Conservation (phyloP, 1,139 yeast species). For the Yamadazyma membranifaciens region DNA sequence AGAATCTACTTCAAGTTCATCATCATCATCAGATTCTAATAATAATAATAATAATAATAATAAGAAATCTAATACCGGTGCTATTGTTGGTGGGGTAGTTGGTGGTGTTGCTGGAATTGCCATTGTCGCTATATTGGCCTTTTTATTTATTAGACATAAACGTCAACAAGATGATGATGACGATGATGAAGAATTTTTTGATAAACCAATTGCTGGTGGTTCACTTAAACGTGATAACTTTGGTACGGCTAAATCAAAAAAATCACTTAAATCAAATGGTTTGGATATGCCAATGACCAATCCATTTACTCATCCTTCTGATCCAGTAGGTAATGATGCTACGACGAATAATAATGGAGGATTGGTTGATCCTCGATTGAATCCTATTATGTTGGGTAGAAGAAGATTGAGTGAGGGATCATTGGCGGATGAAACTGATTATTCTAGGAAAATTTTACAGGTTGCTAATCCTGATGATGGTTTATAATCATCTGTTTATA, state of each 20-base stretch:
- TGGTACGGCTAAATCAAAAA: slow-evolving; percentile 27
- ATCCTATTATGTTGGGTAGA: slow-evolving; percentile 71
- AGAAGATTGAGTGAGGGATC: slow-evolving; percentile 73
- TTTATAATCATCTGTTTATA: neutral
- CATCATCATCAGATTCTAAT: slow-evolving; percentile 12
- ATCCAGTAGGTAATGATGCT: slow-evolving; percentile 27
- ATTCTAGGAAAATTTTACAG: slow-evolving; percentile 66
- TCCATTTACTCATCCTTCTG: slow-evolving; percentile 61
- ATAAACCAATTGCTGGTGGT: slow-evolving; percentile 29
- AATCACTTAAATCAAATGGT: slow-evolving; percentile 23
- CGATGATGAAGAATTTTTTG: slow-evolving; percentile 48
- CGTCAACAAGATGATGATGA: slow-evolving; percentile 46
- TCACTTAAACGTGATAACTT: slow-evolving; percentile 16
- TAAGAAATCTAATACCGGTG: slow-evolving; percentile 38
- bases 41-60: slow-evolving; percentile 11
- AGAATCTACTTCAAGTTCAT: slow-evolving; percentile 5
- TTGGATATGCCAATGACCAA: slow-evolving; percentile 49
- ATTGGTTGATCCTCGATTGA: slow-evolving; percentile 54
- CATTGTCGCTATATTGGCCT: slow-evolving; percentile 40
- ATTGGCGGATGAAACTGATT: slow-evolving; percentile 76
- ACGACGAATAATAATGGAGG: slow-evolving; percentile 16
- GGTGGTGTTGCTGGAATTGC: slow-evolving; percentile 57
- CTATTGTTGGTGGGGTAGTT: slow-evolving; percentile 69
- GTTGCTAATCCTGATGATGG: slow-evolving; percentile 67
- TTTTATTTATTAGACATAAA: slow-evolving; percentile 49